Percentiles rank a stretch among this genome's conserved stretches.
These are phyloP conservation scores for Taphrina confusa DNA, from an alignment of 1,139 yeast species.

Conservation along the genomic window DNA sequence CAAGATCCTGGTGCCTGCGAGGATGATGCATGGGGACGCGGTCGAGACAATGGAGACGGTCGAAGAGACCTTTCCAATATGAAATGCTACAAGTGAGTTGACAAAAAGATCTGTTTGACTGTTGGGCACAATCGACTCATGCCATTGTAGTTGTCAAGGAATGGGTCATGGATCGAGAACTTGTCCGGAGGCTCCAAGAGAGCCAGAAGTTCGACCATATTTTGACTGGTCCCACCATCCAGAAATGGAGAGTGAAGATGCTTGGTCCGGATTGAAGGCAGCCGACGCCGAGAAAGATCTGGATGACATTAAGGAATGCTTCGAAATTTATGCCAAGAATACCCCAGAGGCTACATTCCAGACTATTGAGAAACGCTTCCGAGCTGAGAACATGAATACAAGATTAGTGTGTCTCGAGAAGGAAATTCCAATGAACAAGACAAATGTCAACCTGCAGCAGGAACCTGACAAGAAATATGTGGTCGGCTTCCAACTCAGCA, in stretches of 20 bases:
- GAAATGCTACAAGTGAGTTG: slow-evolving; percentile 11
- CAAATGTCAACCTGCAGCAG: slow-evolving; percentile 7
- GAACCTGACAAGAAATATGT: slow-evolving; percentile 11
- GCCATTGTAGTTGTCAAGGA: not conserved
- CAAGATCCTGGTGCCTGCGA: no score
- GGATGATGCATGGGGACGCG: not conserved
- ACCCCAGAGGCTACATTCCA: slow-evolving; percentile 16
- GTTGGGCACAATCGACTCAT: no score
- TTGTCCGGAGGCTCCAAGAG: slow-evolving; percentile 5
- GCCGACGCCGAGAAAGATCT: slow-evolving; percentile 11
- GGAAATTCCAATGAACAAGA: slow-evolving; percentile 12
- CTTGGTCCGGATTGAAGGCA: slow-evolving; percentile 3
- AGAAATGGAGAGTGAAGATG: slow-evolving; percentile 11
- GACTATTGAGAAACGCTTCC: slow-evolving; percentile 1
- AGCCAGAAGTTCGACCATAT: not conserved
- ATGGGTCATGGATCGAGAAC: slow-evolving; percentile 6
- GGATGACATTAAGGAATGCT: slow-evolving; percentile 19
- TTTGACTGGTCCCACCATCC: slow-evolving; percentile 22
- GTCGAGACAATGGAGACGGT: not conserved
- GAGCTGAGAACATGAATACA: slow-evolving; percentile 12
- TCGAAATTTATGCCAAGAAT: slow-evolving; percentile 21
- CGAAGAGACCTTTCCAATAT: slow-evolving; percentile 3
- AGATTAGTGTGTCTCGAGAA: not conserved
- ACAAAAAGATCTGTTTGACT: no score
- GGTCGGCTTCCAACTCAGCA: slow-evolving; percentile 10